Conservation (phyloP, 2,329 filamentous ascomycete species). For the Malbranchea cinnamomea region DNA sequence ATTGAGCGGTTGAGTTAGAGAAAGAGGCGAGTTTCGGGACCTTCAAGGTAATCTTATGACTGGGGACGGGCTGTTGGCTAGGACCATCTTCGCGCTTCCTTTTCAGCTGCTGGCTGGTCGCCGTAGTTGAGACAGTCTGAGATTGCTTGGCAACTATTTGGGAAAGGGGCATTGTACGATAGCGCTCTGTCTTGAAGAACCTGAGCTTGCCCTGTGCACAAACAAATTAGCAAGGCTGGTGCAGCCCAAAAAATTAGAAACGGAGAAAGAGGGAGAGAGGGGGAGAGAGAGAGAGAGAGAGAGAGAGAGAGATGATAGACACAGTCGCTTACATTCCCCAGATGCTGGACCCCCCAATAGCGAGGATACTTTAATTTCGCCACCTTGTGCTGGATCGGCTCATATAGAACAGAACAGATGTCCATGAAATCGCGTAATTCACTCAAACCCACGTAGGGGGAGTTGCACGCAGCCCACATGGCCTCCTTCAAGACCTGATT, state of each 20-base stretch:
- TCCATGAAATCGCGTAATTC: slow-evolving; percentile 44
- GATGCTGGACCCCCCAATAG: slow-evolving; percentile 40
- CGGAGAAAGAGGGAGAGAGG: slow-evolving; percentile 5
- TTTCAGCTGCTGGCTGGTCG: slow-evolving; percentile 14
- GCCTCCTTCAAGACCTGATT: slow-evolving; percentile 37
- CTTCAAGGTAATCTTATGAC: slow-evolving; percentile 29
- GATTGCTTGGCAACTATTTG: slow-evolving; percentile 16
- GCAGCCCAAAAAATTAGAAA: neutral
- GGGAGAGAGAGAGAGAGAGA: no score
- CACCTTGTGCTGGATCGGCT: slow-evolving; percentile 33
- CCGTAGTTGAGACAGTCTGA: no score
- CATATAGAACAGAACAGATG: slow-evolving; percentile 42
- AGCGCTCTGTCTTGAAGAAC: slow-evolving; percentile 25
- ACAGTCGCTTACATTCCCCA: slow-evolving; percentile 34
- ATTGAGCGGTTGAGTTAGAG: slow-evolving; percentile 14
- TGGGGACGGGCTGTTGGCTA: slow-evolving; percentile 14
- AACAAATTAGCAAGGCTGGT: neutral
- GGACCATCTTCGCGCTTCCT: slow-evolving; percentile 25
- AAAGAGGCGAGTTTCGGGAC: slow-evolving; percentile 20
- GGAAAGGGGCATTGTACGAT: slow-evolving; percentile 23
- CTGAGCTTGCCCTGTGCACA: slow-evolving; percentile 29
- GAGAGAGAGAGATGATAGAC: no score
- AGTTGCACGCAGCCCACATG: slow-evolving; percentile 42
- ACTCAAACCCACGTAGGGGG: slow-evolving; percentile 33
- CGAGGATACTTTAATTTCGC: slow-evolving; percentile 40